Evolutionary conservation across 2,329 filamentous ascomycete species (phyloP).

Genomic region (Sclerotinia trifoliorum): DNA sequence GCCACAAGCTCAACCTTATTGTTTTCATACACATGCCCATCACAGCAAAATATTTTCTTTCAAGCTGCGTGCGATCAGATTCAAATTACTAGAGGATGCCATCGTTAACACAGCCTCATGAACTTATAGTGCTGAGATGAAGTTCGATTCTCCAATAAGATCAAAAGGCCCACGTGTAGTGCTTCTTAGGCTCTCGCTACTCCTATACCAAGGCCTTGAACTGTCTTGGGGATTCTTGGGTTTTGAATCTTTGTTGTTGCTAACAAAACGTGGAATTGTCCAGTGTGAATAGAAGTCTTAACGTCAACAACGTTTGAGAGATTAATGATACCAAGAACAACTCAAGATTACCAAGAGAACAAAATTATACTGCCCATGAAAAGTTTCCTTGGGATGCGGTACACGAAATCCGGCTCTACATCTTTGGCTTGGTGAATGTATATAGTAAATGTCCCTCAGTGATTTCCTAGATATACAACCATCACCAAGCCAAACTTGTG

Average conservation of each 20-base stretch:
- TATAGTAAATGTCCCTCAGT: background rate
- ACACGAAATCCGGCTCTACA: background rate
- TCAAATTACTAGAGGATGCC: background rate
- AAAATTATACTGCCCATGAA: background rate
- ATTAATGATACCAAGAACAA: constrained; percentile 3
- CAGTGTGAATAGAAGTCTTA: background rate
- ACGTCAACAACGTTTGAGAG: background rate
- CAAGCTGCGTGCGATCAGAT: too few species aligned
- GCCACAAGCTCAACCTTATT: background rate
- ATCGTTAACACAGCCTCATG: constrained; percentile 1
- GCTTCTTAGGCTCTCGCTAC: background rate
- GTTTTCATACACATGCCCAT: constrained; percentile 1
- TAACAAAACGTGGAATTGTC: background rate
- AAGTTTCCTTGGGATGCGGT: background rate
- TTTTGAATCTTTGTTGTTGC: background rate
- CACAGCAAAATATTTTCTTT: background rate
- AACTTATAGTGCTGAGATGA: background rate
- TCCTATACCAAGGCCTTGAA: constrained; percentile 3
- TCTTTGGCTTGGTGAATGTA: background rate
- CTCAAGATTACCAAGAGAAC: background rate
- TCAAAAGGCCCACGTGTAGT: constrained; percentile 7
- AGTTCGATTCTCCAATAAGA: background rate
- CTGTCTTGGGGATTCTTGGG: constrained; percentile 8
- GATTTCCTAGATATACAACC: background rate
- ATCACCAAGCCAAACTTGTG: background rate